Conservation (phyloP, 352 stramenopile species). For the Phytophthora ohioensis region DNA sequence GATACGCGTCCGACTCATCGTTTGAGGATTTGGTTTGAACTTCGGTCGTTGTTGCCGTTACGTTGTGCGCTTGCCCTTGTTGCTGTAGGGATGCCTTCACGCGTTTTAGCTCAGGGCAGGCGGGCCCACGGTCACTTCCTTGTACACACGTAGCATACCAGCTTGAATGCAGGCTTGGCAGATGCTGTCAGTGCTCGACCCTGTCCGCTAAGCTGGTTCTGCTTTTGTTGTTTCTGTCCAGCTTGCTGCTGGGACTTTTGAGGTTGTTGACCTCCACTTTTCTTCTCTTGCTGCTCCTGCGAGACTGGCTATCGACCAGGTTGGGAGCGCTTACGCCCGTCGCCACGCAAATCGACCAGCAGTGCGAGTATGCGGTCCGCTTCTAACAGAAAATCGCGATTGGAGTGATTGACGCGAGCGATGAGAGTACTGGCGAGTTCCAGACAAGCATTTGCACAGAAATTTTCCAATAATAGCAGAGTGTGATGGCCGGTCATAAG, state of each 20-base stretch:
- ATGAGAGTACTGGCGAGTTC: constrained; percentile 16
- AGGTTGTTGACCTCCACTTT: not conserved
- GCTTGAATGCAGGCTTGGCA: not conserved
- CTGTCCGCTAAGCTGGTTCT: not conserved
- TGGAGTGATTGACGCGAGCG: not conserved
- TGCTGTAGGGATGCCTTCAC: constrained; percentile 1
- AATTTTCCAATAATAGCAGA: constrained; percentile 12
- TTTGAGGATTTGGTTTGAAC: too few species aligned
- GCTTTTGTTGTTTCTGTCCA: not conserved
- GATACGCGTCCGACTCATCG: too few species aligned
- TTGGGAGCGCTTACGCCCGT: not conserved
- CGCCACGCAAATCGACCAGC: not conserved
- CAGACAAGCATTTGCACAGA: constrained; percentile 13
- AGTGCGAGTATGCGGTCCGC: not conserved
- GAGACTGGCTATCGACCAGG: not conserved
- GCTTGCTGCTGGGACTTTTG: not conserved
- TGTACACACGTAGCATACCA: constrained; percentile 25
- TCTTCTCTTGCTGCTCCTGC: not conserved
- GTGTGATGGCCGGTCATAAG: constrained; percentile 25
- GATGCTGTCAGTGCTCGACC: constrained; percentile 5
- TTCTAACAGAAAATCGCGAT: too few species aligned
- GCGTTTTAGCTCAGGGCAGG: constrained; percentile 8
- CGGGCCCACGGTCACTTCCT: constrained; percentile 12
- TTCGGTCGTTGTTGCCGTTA: not conserved
- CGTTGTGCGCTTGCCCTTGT: constrained; percentile 11